A percentile compares a stretch with the other conserved stretches of the same genome.
Conservation (phyloP, 2,329 filamentous ascomycete genomes). For the Aspergillus nomiae region DNA sequence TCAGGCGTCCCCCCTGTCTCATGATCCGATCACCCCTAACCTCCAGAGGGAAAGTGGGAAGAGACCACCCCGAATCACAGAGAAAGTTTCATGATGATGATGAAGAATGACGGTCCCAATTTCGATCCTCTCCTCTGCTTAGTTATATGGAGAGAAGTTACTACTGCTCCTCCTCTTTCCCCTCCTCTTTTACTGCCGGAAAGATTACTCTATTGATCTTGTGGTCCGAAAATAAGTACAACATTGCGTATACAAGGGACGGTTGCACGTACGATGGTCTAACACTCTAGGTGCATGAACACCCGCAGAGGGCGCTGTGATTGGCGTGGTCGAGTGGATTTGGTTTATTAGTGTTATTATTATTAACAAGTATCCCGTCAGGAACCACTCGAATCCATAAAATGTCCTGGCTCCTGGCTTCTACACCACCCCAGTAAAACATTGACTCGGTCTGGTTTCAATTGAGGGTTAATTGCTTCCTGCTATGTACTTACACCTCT, state of each 20-base stretch:
- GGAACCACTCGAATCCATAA: neutral
- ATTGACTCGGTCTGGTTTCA: neutral
- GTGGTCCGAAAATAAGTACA: neutral
- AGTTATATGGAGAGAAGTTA: no score
- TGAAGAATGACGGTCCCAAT: neutral
- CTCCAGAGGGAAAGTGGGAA: neutral
- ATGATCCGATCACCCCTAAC: neutral
- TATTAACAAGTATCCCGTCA: neutral
- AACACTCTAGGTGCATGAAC: constrained; percentile 3
- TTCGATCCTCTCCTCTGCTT: neutral
- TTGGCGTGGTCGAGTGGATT: neutral
- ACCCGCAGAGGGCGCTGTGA: neutral
- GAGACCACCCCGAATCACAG: neutral
- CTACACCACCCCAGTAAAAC: neutral
- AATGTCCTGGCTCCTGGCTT: neutral
- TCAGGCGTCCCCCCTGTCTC: neutral
- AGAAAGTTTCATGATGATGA: neutral
- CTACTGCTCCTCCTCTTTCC: neutral
- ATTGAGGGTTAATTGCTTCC: neutral
- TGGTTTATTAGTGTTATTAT: neutral
- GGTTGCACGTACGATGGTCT: neutral
- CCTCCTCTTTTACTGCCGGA: neutral
- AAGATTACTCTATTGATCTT: neutral
- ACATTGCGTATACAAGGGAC: neutral
- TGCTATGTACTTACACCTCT: neutral